A percentile compares a stretch with the other conserved stretches of the same genome.
Evolutionary conservation across 2,329 filamentous ascomycete species (phyloP).

Genomic region (Coniochaeta ligniaria): DNA sequence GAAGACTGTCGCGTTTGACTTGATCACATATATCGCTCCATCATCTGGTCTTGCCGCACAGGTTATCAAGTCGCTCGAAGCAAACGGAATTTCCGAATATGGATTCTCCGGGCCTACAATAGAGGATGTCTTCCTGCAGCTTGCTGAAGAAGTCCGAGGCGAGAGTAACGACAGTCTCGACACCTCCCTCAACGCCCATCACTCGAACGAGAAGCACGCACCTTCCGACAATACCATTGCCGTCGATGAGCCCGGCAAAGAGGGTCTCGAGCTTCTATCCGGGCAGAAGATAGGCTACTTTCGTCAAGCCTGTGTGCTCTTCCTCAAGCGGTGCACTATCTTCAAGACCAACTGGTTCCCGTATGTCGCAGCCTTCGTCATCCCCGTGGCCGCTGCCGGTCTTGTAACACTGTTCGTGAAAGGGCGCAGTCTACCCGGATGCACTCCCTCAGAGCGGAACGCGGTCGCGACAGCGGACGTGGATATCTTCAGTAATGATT

Average conservation of each 20-base stretch:
- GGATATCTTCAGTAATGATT: constrained; percentile 26
- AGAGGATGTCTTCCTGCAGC: constrained; percentile 83
- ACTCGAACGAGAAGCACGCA: background rate
- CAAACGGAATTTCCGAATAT: constrained; percentile 63
- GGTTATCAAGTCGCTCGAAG: constrained; percentile 64
- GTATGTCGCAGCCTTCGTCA: constrained; percentile 64
- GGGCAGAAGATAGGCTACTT: constrained; percentile 63
- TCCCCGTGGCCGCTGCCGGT: constrained; percentile 74
- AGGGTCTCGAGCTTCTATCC: constrained; percentile 51
- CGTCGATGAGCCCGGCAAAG: constrained; percentile 23
- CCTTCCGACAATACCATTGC: constrained; percentile 9
- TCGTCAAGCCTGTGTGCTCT: constrained; percentile 66
- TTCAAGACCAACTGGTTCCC: constrained; percentile 73
- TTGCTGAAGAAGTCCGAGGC: constrained; percentile 70
- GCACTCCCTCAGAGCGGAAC: constrained; percentile 40
- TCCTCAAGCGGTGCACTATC: constrained; percentile 70
- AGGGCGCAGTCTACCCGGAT: constrained; percentile 42
- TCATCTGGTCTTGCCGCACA: constrained; percentile 63
- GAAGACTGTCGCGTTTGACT: constrained; percentile 58
- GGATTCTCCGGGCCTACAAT: constrained; percentile 84
- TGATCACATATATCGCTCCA: constrained; percentile 64
- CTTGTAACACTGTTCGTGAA: constrained; percentile 71
- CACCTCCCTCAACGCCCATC: constrained; percentile 5
- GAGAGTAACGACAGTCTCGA: constrained; percentile 27
- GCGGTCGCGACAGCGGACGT: constrained; percentile 28